Conservation (phyloP, 106 monocot species). For the Gastrodia elata region DNA sequence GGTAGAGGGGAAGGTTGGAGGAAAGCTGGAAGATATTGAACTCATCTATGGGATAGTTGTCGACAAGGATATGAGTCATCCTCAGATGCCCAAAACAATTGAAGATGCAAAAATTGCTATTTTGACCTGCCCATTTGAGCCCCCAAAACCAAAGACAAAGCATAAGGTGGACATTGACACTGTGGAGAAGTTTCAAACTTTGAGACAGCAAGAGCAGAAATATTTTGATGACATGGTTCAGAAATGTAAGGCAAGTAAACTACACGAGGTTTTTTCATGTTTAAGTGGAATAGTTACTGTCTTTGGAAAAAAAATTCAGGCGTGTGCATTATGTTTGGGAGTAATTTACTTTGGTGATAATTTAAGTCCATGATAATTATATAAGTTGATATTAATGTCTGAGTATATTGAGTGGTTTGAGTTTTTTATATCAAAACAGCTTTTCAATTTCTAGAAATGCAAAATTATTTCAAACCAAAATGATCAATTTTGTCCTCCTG, state of each 20-base stretch:
- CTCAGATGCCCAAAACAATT: conserved; percentile 93
- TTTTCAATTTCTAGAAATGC: too few relatives aligned
- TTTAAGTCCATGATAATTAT: too few relatives aligned
- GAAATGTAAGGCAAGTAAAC: conserved; percentile 67
- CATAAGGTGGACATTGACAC: conserved; percentile 99
- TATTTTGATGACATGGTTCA: conserved; percentile 99
- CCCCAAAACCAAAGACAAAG: conserved; percentile 99
- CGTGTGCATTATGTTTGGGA: background rate
- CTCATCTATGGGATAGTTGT: conserved; percentile 79
- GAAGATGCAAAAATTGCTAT: conserved; percentile 97
- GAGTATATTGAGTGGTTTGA: too few relatives aligned
- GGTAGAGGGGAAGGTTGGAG: conserved; percentile 95
- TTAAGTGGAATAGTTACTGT: background rate
- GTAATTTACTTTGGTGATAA: background rate
- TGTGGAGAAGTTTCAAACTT: conserved; percentile 90
- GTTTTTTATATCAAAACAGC: too few relatives aligned
- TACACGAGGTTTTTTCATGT: background rate
- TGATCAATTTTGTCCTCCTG: too few relatives aligned
- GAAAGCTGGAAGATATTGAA: conserved; percentile 92
- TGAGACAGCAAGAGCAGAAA: conserved; percentile 76
- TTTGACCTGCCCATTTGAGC: conserved; percentile 95
- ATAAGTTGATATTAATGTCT: too few relatives aligned
- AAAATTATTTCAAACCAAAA: too few relatives aligned
- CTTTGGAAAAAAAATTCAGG: background rate
- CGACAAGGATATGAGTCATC: conserved; percentile 99